Percentiles rank a stretch among this genome's conserved stretches.
These are phyloP conservation scores for Paramarasmius palmivorus DNA, from an alignment of 1,284 basidiomycete genomes.

Conservation along the genomic window DNA sequence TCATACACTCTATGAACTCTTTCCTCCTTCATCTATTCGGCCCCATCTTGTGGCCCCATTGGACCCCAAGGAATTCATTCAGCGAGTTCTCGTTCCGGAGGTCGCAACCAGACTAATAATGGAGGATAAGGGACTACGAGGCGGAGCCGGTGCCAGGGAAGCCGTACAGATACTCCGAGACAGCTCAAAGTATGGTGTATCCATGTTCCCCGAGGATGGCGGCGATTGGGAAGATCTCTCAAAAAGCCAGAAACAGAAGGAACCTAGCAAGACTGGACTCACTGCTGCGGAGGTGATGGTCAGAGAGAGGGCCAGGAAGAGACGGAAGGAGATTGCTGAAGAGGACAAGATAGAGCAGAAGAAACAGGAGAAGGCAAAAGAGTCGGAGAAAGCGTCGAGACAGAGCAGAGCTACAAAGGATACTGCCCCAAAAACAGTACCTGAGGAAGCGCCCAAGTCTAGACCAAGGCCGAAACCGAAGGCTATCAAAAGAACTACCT, in stretches of 20 bases:
- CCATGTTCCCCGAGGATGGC: slow-evolving; percentile 71
- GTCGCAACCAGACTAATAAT: slow-evolving; percentile 70
- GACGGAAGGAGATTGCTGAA: slow-evolving; percentile 36
- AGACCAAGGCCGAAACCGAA: slow-evolving; percentile 12
- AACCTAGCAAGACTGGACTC: slow-evolving; percentile 9
- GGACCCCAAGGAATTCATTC: slow-evolving; percentile 68
- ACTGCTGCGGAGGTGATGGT: slow-evolving; percentile 15
- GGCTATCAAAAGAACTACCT: not conserved
- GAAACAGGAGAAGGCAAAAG: slow-evolving; percentile 22
- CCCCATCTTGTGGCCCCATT: slow-evolving; percentile 56
- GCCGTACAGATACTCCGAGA: slow-evolving; percentile 66
- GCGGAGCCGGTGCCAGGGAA: slow-evolving; percentile 32
- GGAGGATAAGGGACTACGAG: slow-evolving; percentile 56
- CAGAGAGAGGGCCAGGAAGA: not conserved
- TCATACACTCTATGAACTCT: slow-evolving; percentile 72
- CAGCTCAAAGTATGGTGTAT: slow-evolving; percentile 73
- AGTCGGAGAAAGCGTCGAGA: slow-evolving; percentile 7
- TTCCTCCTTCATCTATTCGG: slow-evolving; percentile 61
- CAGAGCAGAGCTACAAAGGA: not conserved
- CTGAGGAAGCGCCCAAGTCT: not conserved
- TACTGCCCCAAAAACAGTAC: not conserved
- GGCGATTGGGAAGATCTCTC: slow-evolving; percentile 44
- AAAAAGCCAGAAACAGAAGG: slow-evolving; percentile 23
- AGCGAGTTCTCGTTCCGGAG: slow-evolving; percentile 75
- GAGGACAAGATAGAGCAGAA: slow-evolving; percentile 27